Evolutionary conservation across 208 protist genomes (phyloP).

Genomic region (Willaertia magna): DNA sequence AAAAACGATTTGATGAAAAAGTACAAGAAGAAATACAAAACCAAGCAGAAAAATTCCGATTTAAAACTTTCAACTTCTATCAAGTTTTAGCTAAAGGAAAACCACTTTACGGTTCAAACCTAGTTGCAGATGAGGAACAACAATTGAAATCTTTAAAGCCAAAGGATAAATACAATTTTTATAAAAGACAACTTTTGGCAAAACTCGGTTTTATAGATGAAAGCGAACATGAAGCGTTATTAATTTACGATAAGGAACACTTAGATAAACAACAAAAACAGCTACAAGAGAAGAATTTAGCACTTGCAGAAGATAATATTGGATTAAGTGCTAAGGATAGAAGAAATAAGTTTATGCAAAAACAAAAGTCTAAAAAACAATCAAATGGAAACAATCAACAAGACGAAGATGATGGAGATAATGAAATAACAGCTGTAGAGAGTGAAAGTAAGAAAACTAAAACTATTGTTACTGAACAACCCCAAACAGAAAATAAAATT

Average conservation of each 20-base stretch:
- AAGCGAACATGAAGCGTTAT: background rate
- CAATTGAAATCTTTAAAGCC: background rate
- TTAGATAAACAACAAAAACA: no score
- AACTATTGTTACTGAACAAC: conserved; percentile 29
- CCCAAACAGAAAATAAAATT: conserved; percentile 25
- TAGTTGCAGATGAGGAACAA: background rate
- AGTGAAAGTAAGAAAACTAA: background rate
- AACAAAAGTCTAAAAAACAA: background rate
- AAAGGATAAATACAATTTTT: background rate
- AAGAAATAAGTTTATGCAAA: background rate
- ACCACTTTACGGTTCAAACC: background rate
- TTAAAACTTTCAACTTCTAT: background rate
- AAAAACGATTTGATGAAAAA: background rate
- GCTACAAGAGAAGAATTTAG: no score
- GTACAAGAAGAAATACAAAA: background rate
- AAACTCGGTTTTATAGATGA: background rate
- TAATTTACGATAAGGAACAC: no score
- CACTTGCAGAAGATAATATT: background rate
- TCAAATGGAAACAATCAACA: background rate
- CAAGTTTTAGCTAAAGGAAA: background rate
- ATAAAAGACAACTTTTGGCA: background rate
- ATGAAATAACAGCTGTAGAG: background rate
- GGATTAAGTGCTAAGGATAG: background rate
- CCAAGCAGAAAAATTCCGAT: background rate
- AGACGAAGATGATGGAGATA: background rate